Evolutionary conservation across 306 rosid genomes (phyloP).

Genomic region (Lathyrus aphaca): DNA sequence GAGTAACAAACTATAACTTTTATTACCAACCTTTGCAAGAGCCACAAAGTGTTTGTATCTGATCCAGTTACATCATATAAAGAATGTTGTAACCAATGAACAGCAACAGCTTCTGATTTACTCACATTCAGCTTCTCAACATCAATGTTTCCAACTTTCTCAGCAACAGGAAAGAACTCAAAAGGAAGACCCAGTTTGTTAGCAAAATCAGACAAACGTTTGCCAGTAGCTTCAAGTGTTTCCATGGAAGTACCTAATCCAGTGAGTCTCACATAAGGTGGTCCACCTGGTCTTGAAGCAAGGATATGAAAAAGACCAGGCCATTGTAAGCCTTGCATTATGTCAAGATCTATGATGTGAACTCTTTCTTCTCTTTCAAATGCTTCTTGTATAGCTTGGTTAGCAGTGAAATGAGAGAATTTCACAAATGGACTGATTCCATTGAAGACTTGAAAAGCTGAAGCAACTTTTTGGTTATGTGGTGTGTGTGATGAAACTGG

Average conservation of each 20-base stretch:
- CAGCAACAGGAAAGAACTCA: conserved; percentile 85
- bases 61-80: conserved; percentile 96
- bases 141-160: conserved; percentile 83
- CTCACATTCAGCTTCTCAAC: conserved; percentile 70
- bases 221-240: conserved; percentile 89
- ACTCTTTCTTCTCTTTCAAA: conserved; percentile 90
- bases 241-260: conserved; percentile 91
- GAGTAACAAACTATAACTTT: neutral
- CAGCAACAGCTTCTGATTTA: conserved; percentile 95
- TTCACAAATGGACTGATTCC: conserved; percentile 94
- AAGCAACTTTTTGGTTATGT: conserved; percentile 80
- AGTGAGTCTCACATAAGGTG: conserved; percentile 84
- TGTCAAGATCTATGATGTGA: conserved; percentile 90
- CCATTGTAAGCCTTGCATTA: conserved; percentile 99
- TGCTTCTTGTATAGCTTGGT: conserved; percentile 96
- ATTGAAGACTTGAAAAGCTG: conserved; percentile 94
- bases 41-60: conserved; percentile 87
- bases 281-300: conserved; percentile 92
- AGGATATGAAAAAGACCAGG: conserved; percentile 92
- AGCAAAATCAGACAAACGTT: conserved; percentile 83
- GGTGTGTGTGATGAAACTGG: conserved; percentile 61
- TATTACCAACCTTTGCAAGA: conserved; percentile 76
- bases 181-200: conserved; percentile 87
- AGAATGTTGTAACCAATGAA: conserved; percentile 97
- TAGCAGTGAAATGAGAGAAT: conserved; percentile 97